Base-by-base conservation (phyloP, 257 asterid genomes). In the Leonotis leonurus region DNA sequence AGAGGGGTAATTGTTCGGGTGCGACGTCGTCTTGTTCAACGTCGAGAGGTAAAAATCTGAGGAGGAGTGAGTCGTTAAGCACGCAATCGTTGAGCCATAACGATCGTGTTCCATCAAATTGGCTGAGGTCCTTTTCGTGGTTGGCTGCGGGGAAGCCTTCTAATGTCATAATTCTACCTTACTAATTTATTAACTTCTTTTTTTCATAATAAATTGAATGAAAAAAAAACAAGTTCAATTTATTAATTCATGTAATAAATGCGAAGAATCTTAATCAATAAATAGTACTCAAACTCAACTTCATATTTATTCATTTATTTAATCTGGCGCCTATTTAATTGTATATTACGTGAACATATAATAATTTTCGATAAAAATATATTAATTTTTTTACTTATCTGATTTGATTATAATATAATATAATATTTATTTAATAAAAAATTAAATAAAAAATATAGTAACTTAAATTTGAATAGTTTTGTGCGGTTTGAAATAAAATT, bases 21-120 rank as follows among this genome's bases (percentile, higher is more conserved):
- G 49, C 65, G 6, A 57, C 78, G 1, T 61, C 77, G 3, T 44
- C 77, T 4, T 36, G 45, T 13, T 30, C n/a, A n/a, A n/a, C 39
- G 39, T 33, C 39, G 0, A 41, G 71, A 24, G 75, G 67, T 57
- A 26, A n/a, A n/a, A n/a, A 35, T 0, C 14, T 62, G 10, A 37
- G n/a, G 17, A 68, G 78, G 57, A 71, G 74, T 53, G 67, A 62
- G 25, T 76, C 77, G 50, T 48, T 1, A 8, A 27, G 27, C 57
- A 41, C 65, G 24, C 58, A 52, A 6, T 58, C 84, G 1, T 0
- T 68, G 60, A 66, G 37, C 69, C 77, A 69, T 9, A 67, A 69
- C 3, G 86, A 77, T 65, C n/a, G n/a, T n/a, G n/a, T n/a, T n/a
- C n/a, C n/a, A n/a, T 65, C 81, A 2, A 76, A 66, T 55, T 71